Base-by-base conservation (phyloP, 768 basidiomycete species). In the Hebeloma cylindrosporum region DNA sequence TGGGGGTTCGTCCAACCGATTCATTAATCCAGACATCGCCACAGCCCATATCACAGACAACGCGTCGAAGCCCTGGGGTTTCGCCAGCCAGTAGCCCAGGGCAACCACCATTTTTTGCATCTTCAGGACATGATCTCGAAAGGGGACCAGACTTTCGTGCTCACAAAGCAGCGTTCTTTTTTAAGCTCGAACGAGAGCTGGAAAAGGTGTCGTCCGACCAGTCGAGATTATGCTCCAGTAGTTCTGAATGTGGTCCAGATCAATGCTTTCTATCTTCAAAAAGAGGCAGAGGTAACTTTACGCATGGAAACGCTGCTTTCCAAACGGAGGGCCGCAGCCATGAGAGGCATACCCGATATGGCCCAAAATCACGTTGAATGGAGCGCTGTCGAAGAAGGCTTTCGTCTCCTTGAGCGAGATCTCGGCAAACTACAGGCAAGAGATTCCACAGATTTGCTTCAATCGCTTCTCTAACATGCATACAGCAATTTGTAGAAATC, bases 121-220 rank as follows among this genome's bases (percentile, higher is more conserved):
- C 74, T 7, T 72, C 81, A 4, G 74, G 76, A 16, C 75, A 83
- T 56, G 85, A 89, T 60, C 77, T 79, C 22, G 85, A 85, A 54
- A 71, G 89, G 45, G 85, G 89, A 1, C 80, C 87, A 13, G 86
- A 90, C 59, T 93, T 97, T 56, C 90, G 88, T 59, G 92, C 93
- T 10, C 92, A 95, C 71, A 92, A 94, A 61, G 90, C 94, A 3
- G 92, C 93, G 1, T 99, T 98, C 74, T 98, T 99, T 74, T 98
- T 96, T 78, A 98, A 94, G 64, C 79, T 99, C 0, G 94, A 97
- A 64, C 80, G 95, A 16, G 96, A 99, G 65, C 72, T 98, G 16
- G 96, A 98, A 69, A 99, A 98, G 82, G 95, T 88, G 54, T 52
- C 73, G 20, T 27, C 4, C 53, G 27, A 25, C 41, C 30, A 33